Conservation (phyloP, 2,329 filamentous ascomycete species). For the Claviceps sp. region DNA sequence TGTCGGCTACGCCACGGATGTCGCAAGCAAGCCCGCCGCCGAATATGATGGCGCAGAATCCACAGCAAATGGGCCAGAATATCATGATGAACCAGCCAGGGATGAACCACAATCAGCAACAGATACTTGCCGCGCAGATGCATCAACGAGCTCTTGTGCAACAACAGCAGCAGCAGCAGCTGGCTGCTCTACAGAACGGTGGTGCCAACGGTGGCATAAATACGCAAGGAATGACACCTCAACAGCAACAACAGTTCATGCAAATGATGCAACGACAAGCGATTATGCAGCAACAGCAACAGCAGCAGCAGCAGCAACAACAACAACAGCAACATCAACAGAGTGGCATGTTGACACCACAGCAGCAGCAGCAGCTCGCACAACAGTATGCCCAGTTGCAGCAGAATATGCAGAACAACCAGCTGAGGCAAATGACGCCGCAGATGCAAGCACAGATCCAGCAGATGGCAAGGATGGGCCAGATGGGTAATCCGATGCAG, state of each 20-base stretch:
- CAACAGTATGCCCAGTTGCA: slow-evolving; percentile 31
- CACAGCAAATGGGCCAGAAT: slow-evolving; percentile 38
- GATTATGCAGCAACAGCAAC: slow-evolving; percentile 24
- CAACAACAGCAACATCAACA: slow-evolving; percentile 18
- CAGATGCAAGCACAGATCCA: slow-evolving; percentile 26
- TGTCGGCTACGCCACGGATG: slow-evolving; percentile 47
- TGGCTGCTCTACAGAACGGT: slow-evolving; percentile 26
- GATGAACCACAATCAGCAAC: slow-evolving; percentile 25
- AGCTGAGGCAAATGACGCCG: slow-evolving; percentile 20
- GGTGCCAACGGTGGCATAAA: slow-evolving; percentile 23
- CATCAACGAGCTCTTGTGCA: slow-evolving; percentile 34
- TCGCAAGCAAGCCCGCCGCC: slow-evolving; percentile 48
- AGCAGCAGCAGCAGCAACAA: slow-evolving; percentile 18
- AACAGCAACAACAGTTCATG: slow-evolving; percentile 25
- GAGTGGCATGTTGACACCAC: slow-evolving; percentile 27
- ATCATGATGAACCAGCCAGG: slow-evolving; percentile 40
- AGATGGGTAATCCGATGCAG: slow-evolving; percentile 26
- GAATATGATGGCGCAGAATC: slow-evolving; percentile 42
- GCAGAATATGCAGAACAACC: slow-evolving; percentile 25
- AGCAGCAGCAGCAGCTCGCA: slow-evolving; percentile 28
- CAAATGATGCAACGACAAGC: slow-evolving; percentile 25
- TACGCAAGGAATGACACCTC: slow-evolving; percentile 21
- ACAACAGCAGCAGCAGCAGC: slow-evolving; percentile 32
- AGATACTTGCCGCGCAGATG: slow-evolving; percentile 31
- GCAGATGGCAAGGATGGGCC: slow-evolving; percentile 23